A percentile compares a stretch with the other conserved stretches of the same genome.
Evolutionary conservation across 2,329 filamentous ascomycete species (phyloP).

Genomic region (Endoconidiophora laricicola): DNA sequence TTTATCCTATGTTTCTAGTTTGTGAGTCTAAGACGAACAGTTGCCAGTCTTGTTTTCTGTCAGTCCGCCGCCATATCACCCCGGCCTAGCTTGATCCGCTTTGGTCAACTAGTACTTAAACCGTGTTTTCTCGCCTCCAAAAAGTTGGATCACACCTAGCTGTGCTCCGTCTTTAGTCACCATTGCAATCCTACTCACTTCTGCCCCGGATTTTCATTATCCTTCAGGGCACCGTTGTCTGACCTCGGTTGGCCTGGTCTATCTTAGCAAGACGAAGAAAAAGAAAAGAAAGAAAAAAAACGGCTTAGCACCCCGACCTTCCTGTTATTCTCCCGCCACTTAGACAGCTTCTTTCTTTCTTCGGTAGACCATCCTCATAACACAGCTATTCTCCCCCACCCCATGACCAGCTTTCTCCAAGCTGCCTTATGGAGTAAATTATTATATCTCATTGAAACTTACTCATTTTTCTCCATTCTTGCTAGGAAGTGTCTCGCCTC

Average conservation of each 20-base stretch:
- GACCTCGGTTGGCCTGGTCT: neutral
- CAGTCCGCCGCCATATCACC: too few relatives aligned
- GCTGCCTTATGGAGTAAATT: neutral
- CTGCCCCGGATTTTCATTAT: constrained; percentile 4
- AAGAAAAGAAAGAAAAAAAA: too few relatives aligned
- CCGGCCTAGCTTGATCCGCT: too few relatives aligned
- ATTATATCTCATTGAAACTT: neutral
- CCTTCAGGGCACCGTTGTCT: neutral
- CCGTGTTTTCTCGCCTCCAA: too few relatives aligned
- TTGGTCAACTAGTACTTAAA: too few relatives aligned
- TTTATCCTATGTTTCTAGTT: too few relatives aligned
- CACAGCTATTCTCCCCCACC: neutral
- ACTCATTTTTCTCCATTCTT: neutral
- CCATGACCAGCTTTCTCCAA: constrained; percentile 6
- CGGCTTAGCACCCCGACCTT: neutral
- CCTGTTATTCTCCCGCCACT: neutral
- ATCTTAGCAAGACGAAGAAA: too few relatives aligned
- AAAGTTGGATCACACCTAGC: too few relatives aligned
- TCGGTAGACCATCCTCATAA: neutral
- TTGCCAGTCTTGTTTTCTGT: too few relatives aligned
- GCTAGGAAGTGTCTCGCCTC: neutral
- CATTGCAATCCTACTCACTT: neutral
- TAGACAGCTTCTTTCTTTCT: neutral
- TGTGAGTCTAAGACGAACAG: too few relatives aligned
- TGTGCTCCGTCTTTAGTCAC: too few relatives aligned